These are phyloP conservation scores for Aspergillus udagawae DNA, from an alignment of 2,329 filamentous ascomycete species.

Conservation along the genomic window DNA sequence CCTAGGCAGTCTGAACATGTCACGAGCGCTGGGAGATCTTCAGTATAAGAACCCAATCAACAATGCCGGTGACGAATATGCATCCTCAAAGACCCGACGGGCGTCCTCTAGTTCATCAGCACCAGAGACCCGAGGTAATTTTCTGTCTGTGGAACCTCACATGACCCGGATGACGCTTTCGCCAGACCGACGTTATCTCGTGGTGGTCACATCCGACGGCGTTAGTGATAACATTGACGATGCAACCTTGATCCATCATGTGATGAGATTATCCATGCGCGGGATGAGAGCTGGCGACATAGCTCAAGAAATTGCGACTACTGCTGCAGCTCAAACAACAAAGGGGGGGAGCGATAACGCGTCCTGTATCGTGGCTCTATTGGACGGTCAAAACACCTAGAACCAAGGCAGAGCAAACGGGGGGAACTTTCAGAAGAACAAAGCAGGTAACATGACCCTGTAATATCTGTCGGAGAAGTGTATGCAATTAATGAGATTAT, in stretches of 20 bases:
- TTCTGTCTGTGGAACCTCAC: constrained; percentile 31
- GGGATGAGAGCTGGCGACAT: constrained; percentile 28
- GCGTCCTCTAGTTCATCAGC: constrained; percentile 15
- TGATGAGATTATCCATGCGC: constrained; percentile 26
- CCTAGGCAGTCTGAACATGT: constrained; percentile 33
- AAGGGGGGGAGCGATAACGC: constrained; percentile 27
- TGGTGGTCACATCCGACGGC: constrained; percentile 30
- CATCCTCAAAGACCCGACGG: constrained; percentile 11
- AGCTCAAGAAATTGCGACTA: constrained; percentile 22
- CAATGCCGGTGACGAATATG: constrained; percentile 11
- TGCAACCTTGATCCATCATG: constrained; percentile 24
- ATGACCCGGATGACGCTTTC: constrained; percentile 21
- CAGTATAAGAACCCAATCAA: constrained; percentile 37
- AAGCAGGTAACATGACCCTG: neutral
- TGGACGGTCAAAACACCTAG: constrained; percentile 25
- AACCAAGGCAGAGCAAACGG: neutral
- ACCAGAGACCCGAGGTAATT: constrained; percentile 22
- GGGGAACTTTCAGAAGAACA: too few species aligned
- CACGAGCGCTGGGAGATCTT: constrained; percentile 33
- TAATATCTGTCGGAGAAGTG: neutral
- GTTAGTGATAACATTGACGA: constrained; percentile 29
- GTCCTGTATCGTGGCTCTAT: constrained; percentile 29
- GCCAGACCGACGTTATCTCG: constrained; percentile 23
- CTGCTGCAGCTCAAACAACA: constrained; percentile 7
- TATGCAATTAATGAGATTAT: neutral